These are phyloP conservation scores for Phyllosticta citrichinensis DNA, from an alignment of 2,329 filamentous ascomycete species.

Conservation along the genomic window DNA sequence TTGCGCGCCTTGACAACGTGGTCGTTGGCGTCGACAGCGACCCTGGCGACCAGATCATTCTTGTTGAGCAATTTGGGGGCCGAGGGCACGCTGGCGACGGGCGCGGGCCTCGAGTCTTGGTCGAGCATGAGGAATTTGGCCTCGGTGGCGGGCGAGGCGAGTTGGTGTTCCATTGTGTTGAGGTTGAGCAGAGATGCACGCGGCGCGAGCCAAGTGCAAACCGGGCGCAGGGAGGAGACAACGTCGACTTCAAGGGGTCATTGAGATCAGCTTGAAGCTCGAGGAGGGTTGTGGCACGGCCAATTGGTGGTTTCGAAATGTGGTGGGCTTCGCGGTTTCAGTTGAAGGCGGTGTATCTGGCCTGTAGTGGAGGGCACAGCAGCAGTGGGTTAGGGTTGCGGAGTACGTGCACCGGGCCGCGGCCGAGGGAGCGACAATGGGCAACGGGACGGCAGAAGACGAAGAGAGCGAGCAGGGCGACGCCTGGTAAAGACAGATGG, in stretches of 20 bases:
- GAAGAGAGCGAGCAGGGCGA: background rate
- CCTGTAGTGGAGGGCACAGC: background rate
- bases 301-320: constrained; percentile 2
- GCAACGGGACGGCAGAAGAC: constrained; percentile 4
- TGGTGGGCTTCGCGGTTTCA: constrained; percentile 10
- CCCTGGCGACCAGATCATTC: background rate
- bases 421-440: background rate
- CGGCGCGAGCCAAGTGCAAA: background rate
- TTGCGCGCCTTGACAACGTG: constrained; percentile 39
- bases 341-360: constrained; percentile 9
- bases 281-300: background rate
- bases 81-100: background rate
- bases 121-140: constrained; percentile 5
- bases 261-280: background rate
- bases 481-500: background rate
- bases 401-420: background rate
- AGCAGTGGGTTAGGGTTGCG: too few relatives aligned
- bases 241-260: background rate
- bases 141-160: constrained; percentile 6
- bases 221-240: background rate
- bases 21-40: constrained; percentile 2
- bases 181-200: background rate
- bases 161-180: constrained; percentile 5
- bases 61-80: background rate
- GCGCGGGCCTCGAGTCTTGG: background rate